Base-by-base conservation (phyloP, 495 filamentous ascomycete species). In the Daldinia concentrica region DNA sequence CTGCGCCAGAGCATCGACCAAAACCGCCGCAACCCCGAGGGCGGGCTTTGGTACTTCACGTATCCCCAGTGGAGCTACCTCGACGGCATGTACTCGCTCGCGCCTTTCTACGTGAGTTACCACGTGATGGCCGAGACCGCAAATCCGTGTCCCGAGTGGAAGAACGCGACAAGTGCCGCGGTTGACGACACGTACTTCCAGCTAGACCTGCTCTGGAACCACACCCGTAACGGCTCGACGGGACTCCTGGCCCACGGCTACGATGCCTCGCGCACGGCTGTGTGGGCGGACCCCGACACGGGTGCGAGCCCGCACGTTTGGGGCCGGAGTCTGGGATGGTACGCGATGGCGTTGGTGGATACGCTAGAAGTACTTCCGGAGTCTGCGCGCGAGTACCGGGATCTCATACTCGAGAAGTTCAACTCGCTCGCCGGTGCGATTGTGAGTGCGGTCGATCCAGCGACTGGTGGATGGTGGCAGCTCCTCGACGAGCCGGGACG, bases 291-390 rank as follows among this genome's bases (percentile, higher is more conserved):
- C 67, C 76, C 82, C 0, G 48, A 75, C 0, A 89, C 86, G 11
- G 87, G 88, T 36, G 87, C 83, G 4, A 83, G 82, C 34, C 87
- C 85, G 3, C 78, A 84, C 32, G 85, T 87, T 41, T 90, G 88
- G 88, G 82, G 82, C 67, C 82, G 88, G 12, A 83, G 87, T 11
- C 74, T 89, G 50, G 88, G 87, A 3, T 89, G 87, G 88, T 90
- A 88, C 71, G 64, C 84, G n/a, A 85, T 89, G 80, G 83, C 83
- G 6, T 74, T 90, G 1, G 78, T 88, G 0, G 87, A 89, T 61
- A 79, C 84, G 29, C 74, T 89, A 19, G 84, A 89, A 52, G 72
- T 81, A 36, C 80, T 86, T 30, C 79, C 79, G 5, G 69, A 77
- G 39, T 37, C 73, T 17, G 77, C 78, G 11, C 72, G 72, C 56